Base-by-base conservation (phyloP, 495 filamentous ascomycete species). In the Acidiella bohemica region DNA sequence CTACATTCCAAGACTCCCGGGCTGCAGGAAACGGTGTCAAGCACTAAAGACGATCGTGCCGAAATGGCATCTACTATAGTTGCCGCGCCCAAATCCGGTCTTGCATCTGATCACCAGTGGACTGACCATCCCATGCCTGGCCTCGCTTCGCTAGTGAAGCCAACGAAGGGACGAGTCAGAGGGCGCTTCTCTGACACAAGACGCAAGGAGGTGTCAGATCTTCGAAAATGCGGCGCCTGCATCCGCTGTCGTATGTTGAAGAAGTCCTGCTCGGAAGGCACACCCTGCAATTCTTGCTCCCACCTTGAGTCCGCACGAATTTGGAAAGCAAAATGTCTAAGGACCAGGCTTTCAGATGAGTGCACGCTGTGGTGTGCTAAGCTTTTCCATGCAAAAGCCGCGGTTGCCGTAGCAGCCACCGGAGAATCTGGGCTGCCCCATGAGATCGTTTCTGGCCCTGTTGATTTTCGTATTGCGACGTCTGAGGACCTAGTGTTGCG, bases 231-330 rank as follows among this genome's bases (percentile, higher is more conserved):
- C 19, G 84, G 84, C 16, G 84, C 84, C 11, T 93, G 84, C 51
- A 83, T 87, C 39, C 73, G 84, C 32, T 93, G 84, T 60, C 72
- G 81, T 2, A 85, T 93, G 64, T 63, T 93, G 9, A 80, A 84
- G 53, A 93, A 93, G 60, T 79, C 80, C 62, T 93, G 84, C 52
- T 87, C 81, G 3, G 73, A 73, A 11, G 81, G 80, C 20, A 77
- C 66, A n/a, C 84, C 84, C 3, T 93, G 84, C 53, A 73, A 67
- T 16, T 80, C 81, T n/a, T 93, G 84, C 44, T 65, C 68, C 20
- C 81, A 77, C 48, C 80, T 90, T 3, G 70, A 84, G 41, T 76
- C 74, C 28, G 82, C 84, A 1, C 71, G 83, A 18, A 59, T 90
- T 2, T 93, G 84, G 84, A 81, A 78, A 49, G 69, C 73, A 16